Evolutionary conservation across 108 stramenopile species (phyloP).

Genomic region (Skeletonema costatum): DNA sequence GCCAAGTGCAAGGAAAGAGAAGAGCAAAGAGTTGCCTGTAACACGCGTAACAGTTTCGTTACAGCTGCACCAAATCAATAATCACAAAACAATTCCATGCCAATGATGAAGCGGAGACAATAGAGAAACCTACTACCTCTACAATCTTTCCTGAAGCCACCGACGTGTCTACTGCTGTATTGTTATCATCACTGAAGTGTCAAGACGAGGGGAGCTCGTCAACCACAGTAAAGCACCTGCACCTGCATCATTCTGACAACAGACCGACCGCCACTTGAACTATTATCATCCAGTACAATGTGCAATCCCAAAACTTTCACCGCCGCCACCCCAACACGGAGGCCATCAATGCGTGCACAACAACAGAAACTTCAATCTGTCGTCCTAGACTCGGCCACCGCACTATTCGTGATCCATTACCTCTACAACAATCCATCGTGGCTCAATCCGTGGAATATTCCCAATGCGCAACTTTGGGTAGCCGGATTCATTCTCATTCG

Average conservation of each 20-base stretch:
- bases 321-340: neutral
- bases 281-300: neutral
- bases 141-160: too few relatives aligned
- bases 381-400: conserved; percentile 51
- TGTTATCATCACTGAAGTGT: too few relatives aligned
- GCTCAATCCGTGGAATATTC: conserved; percentile 68
- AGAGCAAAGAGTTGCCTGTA: too few relatives aligned
- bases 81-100: too few relatives aligned
- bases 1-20: too few relatives aligned
- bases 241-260: neutral
- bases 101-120: too few relatives aligned
- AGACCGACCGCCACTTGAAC: neutral
- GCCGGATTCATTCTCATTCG: conserved; percentile 56
- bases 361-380: conserved; percentile 39
- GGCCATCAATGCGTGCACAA: conserved; percentile 22
- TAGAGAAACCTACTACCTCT: neutral
- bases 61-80: too few relatives aligned
- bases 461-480: conserved; percentile 44
- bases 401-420: conserved; percentile 39
- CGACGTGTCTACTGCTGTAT: neutral
- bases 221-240: neutral
- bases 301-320: neutral
- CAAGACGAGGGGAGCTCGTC: neutral
- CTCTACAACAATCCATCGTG: conserved; percentile 52
- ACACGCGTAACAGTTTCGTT: too few relatives aligned